Evolutionary conservation across 2,329 filamentous ascomycete genomes (phyloP).

Genomic region (Ophiosphaerella korrae): DNA sequence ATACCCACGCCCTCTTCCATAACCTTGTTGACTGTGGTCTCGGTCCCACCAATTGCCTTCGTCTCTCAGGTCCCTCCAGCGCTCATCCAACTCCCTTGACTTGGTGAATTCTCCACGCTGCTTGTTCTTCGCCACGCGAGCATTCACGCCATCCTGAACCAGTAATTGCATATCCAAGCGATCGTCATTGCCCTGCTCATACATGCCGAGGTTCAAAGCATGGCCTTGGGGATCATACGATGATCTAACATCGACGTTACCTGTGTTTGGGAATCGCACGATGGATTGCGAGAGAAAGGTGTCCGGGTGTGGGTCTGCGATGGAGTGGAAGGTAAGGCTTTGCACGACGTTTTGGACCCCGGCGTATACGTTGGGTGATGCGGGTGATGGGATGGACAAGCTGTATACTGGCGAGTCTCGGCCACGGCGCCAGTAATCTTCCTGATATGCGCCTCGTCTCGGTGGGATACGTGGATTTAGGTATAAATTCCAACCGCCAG

Average conservation of each 20-base stretch:
- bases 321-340: conserved; percentile 50
- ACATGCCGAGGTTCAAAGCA: conserved; percentile 53
- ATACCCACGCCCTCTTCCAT: conserved; percentile 5
- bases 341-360: conserved; percentile 55
- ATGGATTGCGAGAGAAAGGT: conserved; percentile 37
- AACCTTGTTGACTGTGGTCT: background rate
- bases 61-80: conserved; percentile 45
- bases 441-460: conserved; percentile 17
- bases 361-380: conserved; percentile 53
- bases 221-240: conserved; percentile 44
- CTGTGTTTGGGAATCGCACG: conserved; percentile 13
- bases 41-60: conserved; percentile 12
- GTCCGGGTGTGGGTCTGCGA: conserved; percentile 52
- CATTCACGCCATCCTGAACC: conserved; percentile 45
- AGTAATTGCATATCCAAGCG: conserved; percentile 46
- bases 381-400: conserved; percentile 52
- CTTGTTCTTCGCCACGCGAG: conserved; percentile 23
- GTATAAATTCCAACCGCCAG: conserved; percentile 54
- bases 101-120: conserved; percentile 14
- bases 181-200: conserved; percentile 49
- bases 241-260: conserved; percentile 27
- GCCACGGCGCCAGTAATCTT: conserved; percentile 21
- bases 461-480: conserved; percentile 45
- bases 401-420: conserved; percentile 54
- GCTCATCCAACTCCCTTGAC: conserved; percentile 40